These are phyloP conservation scores for Sarcodon aspratus DNA, from an alignment of 768 basidiomycete species.

Conservation along the genomic window DNA sequence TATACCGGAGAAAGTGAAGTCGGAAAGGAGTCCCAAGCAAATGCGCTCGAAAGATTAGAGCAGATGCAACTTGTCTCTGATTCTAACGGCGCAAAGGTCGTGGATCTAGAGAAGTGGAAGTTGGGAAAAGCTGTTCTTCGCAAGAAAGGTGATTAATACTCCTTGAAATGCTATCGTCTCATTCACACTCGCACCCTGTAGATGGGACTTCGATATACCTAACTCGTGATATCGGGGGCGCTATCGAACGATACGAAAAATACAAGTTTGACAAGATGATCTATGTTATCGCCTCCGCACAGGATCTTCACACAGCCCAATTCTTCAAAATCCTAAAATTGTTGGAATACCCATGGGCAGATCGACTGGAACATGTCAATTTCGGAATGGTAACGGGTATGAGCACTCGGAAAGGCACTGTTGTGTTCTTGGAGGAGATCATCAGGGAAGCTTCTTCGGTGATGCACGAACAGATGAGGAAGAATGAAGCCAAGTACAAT, in stretches of 20 bases:
- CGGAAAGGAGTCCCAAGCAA: conserved; percentile 59
- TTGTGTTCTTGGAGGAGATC: conserved; percentile 90
- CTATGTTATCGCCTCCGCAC: conserved; percentile 82
- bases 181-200: conserved; percentile 15
- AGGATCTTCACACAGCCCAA: conserved; percentile 81
- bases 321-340: conserved; percentile 90
- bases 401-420: conserved; percentile 89
- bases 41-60: conserved; percentile 55
- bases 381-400: conserved; percentile 90
- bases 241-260: conserved; percentile 84
- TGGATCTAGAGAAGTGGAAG: conserved; percentile 85
- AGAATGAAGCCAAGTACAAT: conserved; percentile 87
- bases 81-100: conserved; percentile 70
- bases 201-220: conserved; percentile 93
- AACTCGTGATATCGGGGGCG: conserved; percentile 91
- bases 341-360: conserved; percentile 86
- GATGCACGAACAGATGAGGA: conserved; percentile 96
- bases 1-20: conserved; percentile 89
- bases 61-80: conserved; percentile 69
- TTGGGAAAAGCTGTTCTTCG: conserved; percentile 83
- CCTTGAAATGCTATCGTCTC: not conserved
- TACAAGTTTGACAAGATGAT: conserved; percentile 91
- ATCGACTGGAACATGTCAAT: conserved; percentile 76
- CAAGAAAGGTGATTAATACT: conserved; percentile 49
- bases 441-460: conserved; percentile 77